Evolutionary conservation across 352 stramenopile genomes (phyloP).

Genomic region (Thraustotheca clavata): DNA sequence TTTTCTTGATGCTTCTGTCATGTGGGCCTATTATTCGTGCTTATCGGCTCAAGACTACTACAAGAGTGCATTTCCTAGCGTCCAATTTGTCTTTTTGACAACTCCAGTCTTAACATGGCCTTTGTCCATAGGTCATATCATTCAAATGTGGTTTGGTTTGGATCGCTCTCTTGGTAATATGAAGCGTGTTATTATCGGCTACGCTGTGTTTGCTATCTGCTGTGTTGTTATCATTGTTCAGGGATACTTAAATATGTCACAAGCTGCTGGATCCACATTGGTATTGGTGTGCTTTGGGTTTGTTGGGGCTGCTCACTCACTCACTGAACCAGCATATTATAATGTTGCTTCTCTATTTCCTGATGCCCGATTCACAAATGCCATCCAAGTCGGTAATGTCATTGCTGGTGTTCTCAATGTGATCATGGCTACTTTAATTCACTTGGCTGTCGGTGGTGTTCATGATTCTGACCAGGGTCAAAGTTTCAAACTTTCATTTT

Average conservation of each 20-base stretch:
- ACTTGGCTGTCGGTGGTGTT: conserved; percentile 38
- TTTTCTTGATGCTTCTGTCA: conserved; percentile 58
- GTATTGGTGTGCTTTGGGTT: conserved; percentile 44
- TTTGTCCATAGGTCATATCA: conserved; percentile 38
- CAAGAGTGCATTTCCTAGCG: conserved; percentile 34
- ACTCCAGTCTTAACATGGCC: conserved; percentile 50
- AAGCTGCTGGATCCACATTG: conserved; percentile 41
- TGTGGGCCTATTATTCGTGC: conserved; percentile 73
- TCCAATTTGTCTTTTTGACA: conserved; percentile 62
- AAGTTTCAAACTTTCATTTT: conserved; percentile 32
- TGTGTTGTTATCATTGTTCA: conserved; percentile 29
- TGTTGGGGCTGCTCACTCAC: conserved; percentile 44
- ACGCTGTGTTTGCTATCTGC: conserved; percentile 33
- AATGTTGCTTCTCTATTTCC: conserved; percentile 49
- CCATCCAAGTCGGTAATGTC: conserved; percentile 53
- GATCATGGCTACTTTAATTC: conserved; percentile 39
- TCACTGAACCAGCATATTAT: conserved; percentile 53
- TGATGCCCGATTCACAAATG: conserved; percentile 50
- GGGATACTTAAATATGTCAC: conserved; percentile 50
- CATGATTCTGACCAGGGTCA: conserved; percentile 32
- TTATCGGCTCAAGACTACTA: conserved; percentile 64
- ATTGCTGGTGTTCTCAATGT: conserved; percentile 46
- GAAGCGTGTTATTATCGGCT: conserved; percentile 40
- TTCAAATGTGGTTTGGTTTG: conserved; percentile 48
- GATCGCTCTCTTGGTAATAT: conserved; percentile 44